Conservation (phyloP, 805 yeast species). For the Schwanniomyces vanrijiae region DNA sequence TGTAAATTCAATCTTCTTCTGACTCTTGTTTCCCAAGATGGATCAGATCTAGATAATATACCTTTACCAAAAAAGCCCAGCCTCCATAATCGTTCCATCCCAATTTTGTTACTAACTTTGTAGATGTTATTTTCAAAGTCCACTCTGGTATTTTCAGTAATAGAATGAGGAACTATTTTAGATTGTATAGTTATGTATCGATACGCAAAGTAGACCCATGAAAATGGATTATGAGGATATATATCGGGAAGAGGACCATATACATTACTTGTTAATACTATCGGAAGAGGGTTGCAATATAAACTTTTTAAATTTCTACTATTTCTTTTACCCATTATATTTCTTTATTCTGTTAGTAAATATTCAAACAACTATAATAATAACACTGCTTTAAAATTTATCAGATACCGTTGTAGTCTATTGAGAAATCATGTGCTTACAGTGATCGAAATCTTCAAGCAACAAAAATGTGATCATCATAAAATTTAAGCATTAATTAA, state of each 20-base stretch:
- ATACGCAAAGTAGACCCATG: slow-evolving; percentile 52
- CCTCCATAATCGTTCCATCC: slow-evolving; percentile 67
- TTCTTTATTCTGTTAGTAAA: slow-evolving; percentile 14
- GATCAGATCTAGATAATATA: slow-evolving; percentile 82
- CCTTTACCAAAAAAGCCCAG: slow-evolving; percentile 96
- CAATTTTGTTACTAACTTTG: slow-evolving; percentile 41
- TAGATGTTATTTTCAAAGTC: slow-evolving; percentile 29
- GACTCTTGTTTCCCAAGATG: slow-evolving; percentile 81
- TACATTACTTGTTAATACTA: slow-evolving; percentile 36
- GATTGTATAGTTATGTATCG: slow-evolving; percentile 24
- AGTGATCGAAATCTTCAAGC: slow-evolving; percentile 30
- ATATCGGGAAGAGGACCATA: slow-evolving; percentile 51
- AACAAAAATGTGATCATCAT: slow-evolving; percentile 10
- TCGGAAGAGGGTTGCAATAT: slow-evolving; percentile 57
- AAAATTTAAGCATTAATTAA: background rate
- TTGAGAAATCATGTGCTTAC: slow-evolving; percentile 77
- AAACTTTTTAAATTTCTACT: slow-evolving; percentile 28
- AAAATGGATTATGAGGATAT: slow-evolving; percentile 65
- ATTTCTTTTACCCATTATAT: slow-evolving; percentile 32
- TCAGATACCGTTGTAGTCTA: slow-evolving; percentile 99
- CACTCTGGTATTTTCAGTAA: slow-evolving; percentile 18
- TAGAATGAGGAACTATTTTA: slow-evolving; percentile 26
- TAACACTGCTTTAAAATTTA: background rate
- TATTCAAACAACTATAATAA: background rate
- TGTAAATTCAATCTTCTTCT: slow-evolving; percentile 50